Base-by-base conservation (phyloP, 495 filamentous ascomycete species). In the Tuber calosporum region DNA sequence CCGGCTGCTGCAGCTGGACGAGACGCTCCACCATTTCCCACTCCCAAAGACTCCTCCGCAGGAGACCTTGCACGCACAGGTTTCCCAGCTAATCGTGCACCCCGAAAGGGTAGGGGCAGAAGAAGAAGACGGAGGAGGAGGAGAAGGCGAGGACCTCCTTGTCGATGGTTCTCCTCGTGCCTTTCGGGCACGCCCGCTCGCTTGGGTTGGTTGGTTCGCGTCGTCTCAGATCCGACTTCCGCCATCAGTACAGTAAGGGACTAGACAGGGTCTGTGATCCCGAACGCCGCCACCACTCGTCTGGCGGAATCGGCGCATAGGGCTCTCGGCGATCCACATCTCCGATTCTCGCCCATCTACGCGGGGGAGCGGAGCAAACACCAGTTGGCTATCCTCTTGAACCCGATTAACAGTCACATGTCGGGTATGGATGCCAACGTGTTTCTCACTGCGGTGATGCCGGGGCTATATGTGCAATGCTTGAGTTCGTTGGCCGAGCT, bases 391-490 rank as follows among this genome's bases (percentile, higher is more conserved):
- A 89, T 97, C 38, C 85, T 86, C 2, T 82, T 98, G 30, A 86
- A 90, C 76, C 90, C 92, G 3, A 85, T 86, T 6, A 90, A 96
- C 71, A 84, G 86, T 70, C 43, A 69, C 15, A 96, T 97, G 93
- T 85, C 85, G 6, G 89, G 92, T 38, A 94, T 97, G 40, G 13
- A 9, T 13, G n/a, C n/a, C n/a, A n/a, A n/a, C n/a, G n/a, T n/a
- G n/a, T n/a, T n/a, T n/a, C n/a, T n/a, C n/a, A n/a, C n/a, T n/a
- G n/a, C n/a, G n/a, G n/a, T n/a, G n/a, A n/a, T n/a, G n/a, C n/a
- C n/a, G n/a, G n/a, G n/a, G n/a, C n/a, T n/a, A n/a, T n/a, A n/a
- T n/a, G n/a, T n/a, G n/a, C n/a, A n/a, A n/a, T n/a, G n/a, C n/a
- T n/a, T n/a, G n/a, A n/a, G n/a, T n/a, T n/a, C n/a, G n/a, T n/a